These are phyloP conservation scores for Selaginella moellendorffii DNA, from an alignment of 75 land plant genomes.

Conservation along the genomic window DNA sequence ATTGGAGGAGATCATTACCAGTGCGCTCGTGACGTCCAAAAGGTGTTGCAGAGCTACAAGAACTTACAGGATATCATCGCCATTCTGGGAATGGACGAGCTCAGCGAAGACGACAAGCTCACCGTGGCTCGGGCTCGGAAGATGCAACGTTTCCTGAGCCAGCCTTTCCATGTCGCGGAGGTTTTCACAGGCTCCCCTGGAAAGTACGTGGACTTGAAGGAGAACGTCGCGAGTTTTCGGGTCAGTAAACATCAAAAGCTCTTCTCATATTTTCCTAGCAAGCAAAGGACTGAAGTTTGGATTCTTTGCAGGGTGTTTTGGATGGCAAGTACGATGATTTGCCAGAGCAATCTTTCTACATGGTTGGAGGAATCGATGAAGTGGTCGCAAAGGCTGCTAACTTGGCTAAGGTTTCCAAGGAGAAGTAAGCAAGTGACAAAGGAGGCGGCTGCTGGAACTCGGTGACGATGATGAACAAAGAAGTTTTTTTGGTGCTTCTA, in stretches of 20 bases:
- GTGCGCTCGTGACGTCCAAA: constrained; percentile 90
- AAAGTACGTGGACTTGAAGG: constrained; percentile 88
- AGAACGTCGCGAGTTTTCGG: constrained; percentile 79
- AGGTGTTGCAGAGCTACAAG: constrained; percentile 88
- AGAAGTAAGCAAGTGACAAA: too few species aligned
- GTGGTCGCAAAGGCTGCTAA: constrained; percentile 78
- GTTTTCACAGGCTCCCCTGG: constrained; percentile 95
- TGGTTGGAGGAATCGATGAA: constrained; percentile 95
- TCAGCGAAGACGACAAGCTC: constrained; percentile 87
- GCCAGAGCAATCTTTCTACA: constrained; percentile 87
- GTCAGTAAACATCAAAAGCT: constrained; percentile 35
- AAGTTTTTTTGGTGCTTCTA: too few species aligned
- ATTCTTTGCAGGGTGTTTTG: constrained; percentile 66
- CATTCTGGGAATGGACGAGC: constrained; percentile 96
- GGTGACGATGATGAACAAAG: too few species aligned
- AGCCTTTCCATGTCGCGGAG: constrained; percentile 98
- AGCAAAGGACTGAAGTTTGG: not conserved
- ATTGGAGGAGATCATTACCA: constrained; percentile 88
- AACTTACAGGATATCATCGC: constrained; percentile 96
- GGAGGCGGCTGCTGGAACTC: too few species aligned
- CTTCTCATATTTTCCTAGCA: not conserved
- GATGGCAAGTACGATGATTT: constrained; percentile 87
- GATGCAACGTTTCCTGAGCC: constrained; percentile 82
- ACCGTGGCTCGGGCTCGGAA: constrained; percentile 91
- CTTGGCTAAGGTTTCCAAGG: constrained; percentile 35